A percentile compares a stretch with the other conserved stretches of the same genome.
Conservation (phyloP, 2,329 filamentous ascomycete genomes). For the Cryphonectria japonica region DNA sequence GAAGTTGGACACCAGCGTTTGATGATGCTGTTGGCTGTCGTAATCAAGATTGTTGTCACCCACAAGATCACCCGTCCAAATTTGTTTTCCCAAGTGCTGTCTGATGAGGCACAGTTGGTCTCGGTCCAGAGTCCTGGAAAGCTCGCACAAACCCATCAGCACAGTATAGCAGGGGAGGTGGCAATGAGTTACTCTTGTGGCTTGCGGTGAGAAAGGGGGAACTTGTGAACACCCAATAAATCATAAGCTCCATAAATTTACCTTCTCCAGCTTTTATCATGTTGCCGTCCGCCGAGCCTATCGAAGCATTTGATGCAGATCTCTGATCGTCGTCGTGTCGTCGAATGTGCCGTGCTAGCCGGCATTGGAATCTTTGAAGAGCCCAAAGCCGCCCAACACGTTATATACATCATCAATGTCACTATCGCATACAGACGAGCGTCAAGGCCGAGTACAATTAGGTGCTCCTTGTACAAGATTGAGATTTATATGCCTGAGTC, state of each 20-base stretch:
- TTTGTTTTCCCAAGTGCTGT: neutral
- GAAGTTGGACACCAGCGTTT: neutral
- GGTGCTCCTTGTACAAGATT: neutral
- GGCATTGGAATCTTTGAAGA: neutral
- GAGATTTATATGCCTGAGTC: neutral
- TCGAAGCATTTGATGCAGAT: neutral
- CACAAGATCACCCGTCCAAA: neutral
- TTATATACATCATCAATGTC: too few species aligned
- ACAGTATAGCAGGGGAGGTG: neutral
- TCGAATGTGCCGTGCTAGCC: neutral
- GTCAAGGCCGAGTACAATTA: neutral
- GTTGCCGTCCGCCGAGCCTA: neutral
- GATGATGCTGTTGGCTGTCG: neutral
- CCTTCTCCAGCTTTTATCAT: neutral
- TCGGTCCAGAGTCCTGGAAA: neutral
- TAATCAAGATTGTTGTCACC: neutral
- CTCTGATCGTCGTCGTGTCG: too few species aligned
- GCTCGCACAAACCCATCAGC: neutral
- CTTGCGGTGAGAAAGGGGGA: neutral
- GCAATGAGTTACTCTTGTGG: neutral
- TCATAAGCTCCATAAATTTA: neutral
- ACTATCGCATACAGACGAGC: neutral
- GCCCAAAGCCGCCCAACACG: neutral
- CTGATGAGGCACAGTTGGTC: too few species aligned
- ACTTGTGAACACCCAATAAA: neutral